phyloP scores from a whole-genome alignment of 805 yeast species.

The Candida methanosorbosa region DNA sequence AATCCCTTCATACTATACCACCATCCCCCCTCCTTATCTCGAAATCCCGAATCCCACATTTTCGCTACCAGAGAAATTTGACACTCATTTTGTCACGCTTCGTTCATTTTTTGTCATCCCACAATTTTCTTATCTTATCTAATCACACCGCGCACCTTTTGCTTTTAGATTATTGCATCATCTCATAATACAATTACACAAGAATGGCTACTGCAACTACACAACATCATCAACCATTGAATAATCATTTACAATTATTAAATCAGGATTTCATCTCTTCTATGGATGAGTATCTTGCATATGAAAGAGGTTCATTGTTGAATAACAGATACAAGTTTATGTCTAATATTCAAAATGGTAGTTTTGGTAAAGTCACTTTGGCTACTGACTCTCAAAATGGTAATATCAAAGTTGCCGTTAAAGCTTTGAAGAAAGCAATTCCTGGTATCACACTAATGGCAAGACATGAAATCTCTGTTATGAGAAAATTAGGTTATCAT shows the following conservation, averaged over 20 bases:
- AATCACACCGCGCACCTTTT: background rate
- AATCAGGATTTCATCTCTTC: constrained; percentile 17
- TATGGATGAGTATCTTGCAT: constrained; percentile 30
- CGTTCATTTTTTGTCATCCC: too few relatives aligned
- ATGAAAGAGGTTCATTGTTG: constrained; percentile 30
- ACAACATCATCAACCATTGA: constrained; percentile 7
- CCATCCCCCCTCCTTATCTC: too few relatives aligned
- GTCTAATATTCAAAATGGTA: constrained; percentile 43
- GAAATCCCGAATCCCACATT: too few relatives aligned
- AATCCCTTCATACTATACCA: too few relatives aligned
- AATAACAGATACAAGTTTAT: constrained; percentile 33
- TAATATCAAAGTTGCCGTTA: constrained; percentile 38
- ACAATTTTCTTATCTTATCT: background rate
- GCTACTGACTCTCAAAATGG: constrained; percentile 30
- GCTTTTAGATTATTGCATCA: background rate
- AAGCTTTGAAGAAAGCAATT: constrained; percentile 38
- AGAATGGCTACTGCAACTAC: constrained; percentile 6
- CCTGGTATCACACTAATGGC: constrained; percentile 38
- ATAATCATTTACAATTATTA: constrained; percentile 8
- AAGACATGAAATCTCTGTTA: constrained; percentile 41
- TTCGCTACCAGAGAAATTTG: too few relatives aligned
- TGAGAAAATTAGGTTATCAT: constrained; percentile 35
- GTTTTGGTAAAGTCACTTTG: constrained; percentile 53
- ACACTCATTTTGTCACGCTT: too few relatives aligned
- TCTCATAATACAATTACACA: background rate